Base-by-base conservation (phyloP, 2,329 filamentous ascomycete species). In the Cladophialophora yegresii region DNA sequence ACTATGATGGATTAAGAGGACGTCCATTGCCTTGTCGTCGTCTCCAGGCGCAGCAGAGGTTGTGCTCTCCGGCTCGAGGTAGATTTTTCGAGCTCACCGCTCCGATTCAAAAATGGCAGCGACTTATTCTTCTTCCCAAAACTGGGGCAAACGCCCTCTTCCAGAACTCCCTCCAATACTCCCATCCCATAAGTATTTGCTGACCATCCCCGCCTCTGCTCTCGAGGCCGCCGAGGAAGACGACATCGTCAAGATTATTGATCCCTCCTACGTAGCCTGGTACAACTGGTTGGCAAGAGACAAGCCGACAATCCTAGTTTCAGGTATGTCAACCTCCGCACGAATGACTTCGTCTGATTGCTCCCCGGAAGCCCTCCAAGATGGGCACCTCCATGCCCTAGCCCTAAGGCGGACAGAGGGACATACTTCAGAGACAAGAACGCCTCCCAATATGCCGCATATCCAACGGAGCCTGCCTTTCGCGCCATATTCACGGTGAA, bases 31-130 rank as follows among this genome's bases (percentile, higher is more conserved):
- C 33, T 45, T 22, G 55, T 58, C 55, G 36, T 58, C 40, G 23
- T 58, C 36, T 58, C 55, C 56, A 58, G 26, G 43, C 56, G 23
- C 56, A 50, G 56, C 23, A 50, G 56, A 26, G 23, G 56, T n/a
- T 58, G 40, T 50, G 40, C 56, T 58, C 40, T 58, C 56, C 56
- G 36, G 56, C 56, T 49, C 56, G 40, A 50, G 56, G 56, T 60
- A 60, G 23, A 60, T 33, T 60, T 56, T 36, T 30, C 8, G 30
- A 56, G n/a, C 45, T 49, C 45, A n/a, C n/a, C n/a, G 45, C 45
- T 22, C n/a, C 6, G 10, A 49, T 22, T 49, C 22, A 9, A 49
- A 49, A n/a, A 49, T 49, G 45, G 45, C 45, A 49, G 45, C n/a
- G 22, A 23, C n/a, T 49, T 49, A 20, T 49, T 22, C 45, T 49